These are phyloP conservation scores for Linnemannia hyalina DNA, from an alignment of 192 early-diverging fungal genomes.

Conservation along the genomic window DNA sequence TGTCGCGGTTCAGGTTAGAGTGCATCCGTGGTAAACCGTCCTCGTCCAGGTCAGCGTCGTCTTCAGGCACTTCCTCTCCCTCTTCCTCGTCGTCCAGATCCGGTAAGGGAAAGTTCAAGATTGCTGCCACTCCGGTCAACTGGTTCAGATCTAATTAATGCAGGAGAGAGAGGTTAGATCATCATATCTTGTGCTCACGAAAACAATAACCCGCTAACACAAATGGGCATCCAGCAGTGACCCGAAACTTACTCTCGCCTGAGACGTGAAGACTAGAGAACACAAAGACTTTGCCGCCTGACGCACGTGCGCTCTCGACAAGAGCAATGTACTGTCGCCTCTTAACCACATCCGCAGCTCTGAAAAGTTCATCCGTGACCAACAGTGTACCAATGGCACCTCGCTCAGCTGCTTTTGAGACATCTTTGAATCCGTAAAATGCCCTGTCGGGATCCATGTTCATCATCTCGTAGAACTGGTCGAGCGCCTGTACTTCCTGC, in stretches of 20 bases:
- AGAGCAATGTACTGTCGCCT: constrained; percentile 89
- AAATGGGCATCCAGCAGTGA: too few relatives aligned
- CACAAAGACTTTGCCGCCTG: constrained; percentile 84
- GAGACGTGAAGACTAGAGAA: constrained; percentile 96
- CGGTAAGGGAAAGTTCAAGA: constrained; percentile 92
- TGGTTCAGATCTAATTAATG: constrained; percentile 82
- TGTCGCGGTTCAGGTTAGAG: constrained; percentile 34
- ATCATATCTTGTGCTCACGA: not conserved
- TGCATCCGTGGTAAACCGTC: constrained; percentile 41
- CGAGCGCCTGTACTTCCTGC: constrained; percentile 83
- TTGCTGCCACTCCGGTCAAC: constrained; percentile 95
- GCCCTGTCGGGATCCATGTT: constrained; percentile 90
- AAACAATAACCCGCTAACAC: not conserved
- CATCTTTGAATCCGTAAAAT: constrained; percentile 93
- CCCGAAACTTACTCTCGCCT: constrained; percentile 83
- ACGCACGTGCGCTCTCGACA: constrained; percentile 83
- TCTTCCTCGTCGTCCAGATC: constrained; percentile 83
- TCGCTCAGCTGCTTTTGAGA: constrained; percentile 84
- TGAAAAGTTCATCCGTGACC: constrained; percentile 94
- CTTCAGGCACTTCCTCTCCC: constrained; percentile 44
- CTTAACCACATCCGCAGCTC: constrained; percentile 87
- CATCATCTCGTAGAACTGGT: constrained; percentile 92
- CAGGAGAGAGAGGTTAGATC: not conserved
- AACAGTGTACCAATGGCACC: constrained; percentile 91
- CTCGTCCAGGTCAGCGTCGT: constrained; percentile 35